Evolutionary conservation across 2,329 filamentous ascomycete genomes (phyloP).

Genomic region (Nannizziopsis barbatae): DNA sequence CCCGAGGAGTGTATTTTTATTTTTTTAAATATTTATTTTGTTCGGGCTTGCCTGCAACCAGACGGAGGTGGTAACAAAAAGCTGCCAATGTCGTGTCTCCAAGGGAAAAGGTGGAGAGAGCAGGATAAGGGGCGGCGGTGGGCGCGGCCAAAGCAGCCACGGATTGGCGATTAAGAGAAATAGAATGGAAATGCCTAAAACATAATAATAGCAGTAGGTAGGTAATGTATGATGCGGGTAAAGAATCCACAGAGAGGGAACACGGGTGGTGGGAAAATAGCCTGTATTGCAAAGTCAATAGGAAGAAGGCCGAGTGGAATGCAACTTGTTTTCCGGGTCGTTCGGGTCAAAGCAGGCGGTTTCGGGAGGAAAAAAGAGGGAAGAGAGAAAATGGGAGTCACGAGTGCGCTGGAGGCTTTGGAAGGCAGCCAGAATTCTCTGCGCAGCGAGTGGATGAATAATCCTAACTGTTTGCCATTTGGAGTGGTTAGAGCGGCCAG

Average conservation of each 20-base stretch:
- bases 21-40: conserved; percentile 3
- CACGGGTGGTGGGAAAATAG: conserved; percentile 1
- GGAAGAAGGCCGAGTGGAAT: conserved; percentile 6
- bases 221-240: too few species aligned
- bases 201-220: conserved; percentile 3
- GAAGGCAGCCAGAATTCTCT: too few species aligned
- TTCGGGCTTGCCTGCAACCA: conserved; percentile 9
- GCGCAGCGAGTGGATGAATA: too few species aligned
- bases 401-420: not conserved
- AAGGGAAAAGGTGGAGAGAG: conserved; percentile 12
- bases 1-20: conserved; percentile 1
- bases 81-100: conserved; percentile 11
- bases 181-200: conserved; percentile 10
- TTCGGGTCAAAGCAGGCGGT: conserved; percentile 10
- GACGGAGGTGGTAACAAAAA: conserved; percentile 4
- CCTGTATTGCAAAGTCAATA: conserved; percentile 5
- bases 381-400: conserved; percentile 9
- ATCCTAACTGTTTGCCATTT: too few species aligned
- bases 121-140: conserved; percentile 7
- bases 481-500: too few species aligned
- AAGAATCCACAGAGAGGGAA: too few species aligned
- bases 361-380: conserved; percentile 6
- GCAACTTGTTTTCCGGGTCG: conserved; percentile 10
- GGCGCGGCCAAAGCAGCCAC: conserved; percentile 6
- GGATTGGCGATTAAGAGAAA: too few species aligned